Conservation (phyloP, 148 eudicot species). For the Rhododendron williamsianum region DNA sequence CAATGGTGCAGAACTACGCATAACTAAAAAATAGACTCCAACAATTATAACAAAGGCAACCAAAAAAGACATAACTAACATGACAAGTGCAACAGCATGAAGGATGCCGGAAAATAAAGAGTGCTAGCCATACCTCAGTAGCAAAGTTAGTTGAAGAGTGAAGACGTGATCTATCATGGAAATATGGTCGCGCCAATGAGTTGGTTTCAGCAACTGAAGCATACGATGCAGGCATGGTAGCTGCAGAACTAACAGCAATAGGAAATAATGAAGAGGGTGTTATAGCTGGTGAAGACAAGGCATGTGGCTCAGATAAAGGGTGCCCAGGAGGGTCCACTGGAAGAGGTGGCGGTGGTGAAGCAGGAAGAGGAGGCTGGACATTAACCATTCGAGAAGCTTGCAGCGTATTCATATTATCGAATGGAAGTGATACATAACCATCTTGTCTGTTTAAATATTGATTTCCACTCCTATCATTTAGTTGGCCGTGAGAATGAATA, state of each 20-base stretch:
- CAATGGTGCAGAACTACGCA: not conserved
- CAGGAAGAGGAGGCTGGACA: constrained; percentile 68
- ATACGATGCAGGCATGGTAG: constrained; percentile 28
- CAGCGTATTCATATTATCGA: constrained; percentile 14
- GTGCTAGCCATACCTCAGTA: constrained; percentile 35
- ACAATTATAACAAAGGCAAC: not conserved
- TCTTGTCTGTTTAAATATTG: constrained; percentile 23
- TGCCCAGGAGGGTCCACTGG: constrained; percentile 46
- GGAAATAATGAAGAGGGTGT: constrained; percentile 51
- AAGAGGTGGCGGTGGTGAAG: constrained; percentile 72
- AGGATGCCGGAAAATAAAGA: not conserved
- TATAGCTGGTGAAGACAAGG: constrained; percentile 36
- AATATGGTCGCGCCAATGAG: constrained; percentile 23
- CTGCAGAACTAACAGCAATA: constrained; percentile 29
- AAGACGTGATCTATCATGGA: constrained; percentile 23
- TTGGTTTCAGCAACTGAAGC: constrained; percentile 35
- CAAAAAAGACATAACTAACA: not conserved
- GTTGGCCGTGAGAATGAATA: constrained; percentile 23
- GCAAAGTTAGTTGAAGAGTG: constrained; percentile 29
- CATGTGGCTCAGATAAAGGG: constrained; percentile 29
- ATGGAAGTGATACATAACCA: constrained; percentile 17
- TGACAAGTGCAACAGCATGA: constrained; percentile 2
- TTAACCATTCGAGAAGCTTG: constrained; percentile 27
- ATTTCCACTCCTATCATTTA: constrained; percentile 21
- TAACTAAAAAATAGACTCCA: not conserved